phyloP scores from a whole-genome alignment of 768 basidiomycete genomes.

The Leucosporidium scottii region DNA sequence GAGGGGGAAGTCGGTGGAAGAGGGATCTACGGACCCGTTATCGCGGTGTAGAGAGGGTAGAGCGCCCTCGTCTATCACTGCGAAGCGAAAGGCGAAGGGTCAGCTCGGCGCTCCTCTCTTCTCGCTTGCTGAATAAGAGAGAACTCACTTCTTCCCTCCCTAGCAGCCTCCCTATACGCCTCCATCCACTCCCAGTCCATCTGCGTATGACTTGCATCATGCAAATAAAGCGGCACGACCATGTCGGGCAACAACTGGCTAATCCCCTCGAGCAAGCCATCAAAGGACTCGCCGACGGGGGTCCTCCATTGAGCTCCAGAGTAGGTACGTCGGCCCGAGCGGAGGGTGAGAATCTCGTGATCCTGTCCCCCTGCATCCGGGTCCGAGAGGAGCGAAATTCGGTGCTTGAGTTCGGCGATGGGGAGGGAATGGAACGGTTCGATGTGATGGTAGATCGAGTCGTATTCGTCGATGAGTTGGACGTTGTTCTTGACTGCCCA shows the following conservation, averaged over 20 bases:
- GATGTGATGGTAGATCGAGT: conserved; percentile 47
- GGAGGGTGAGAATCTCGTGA: conserved; percentile 13
- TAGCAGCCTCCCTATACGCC: neutral
- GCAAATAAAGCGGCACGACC: conserved; percentile 17
- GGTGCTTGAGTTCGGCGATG: conserved; percentile 5
- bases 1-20: neutral
- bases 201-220: neutral
- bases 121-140: neutral
- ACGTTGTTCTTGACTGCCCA: conserved; percentile 65
- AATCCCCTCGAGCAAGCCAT: conserved; percentile 8
- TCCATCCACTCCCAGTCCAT: neutral
- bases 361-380: neutral
- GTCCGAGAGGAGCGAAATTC: neutral
- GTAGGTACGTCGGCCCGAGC: neutral
- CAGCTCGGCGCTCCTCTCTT: neutral
- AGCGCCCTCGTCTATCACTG: neutral
- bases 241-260: conserved; percentile 21
- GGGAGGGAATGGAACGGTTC: conserved; percentile 47
- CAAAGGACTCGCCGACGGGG: neutral
- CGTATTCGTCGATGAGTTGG: conserved; percentile 81
- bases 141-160: neutral
- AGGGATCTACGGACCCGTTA: neutral
- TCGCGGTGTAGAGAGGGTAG: neutral
- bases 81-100: neutral
- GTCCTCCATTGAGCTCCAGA: neutral